Evolutionary conservation across 352 stramenopile genomes (phyloP).

Genomic region (Discostella stelligera): DNA sequence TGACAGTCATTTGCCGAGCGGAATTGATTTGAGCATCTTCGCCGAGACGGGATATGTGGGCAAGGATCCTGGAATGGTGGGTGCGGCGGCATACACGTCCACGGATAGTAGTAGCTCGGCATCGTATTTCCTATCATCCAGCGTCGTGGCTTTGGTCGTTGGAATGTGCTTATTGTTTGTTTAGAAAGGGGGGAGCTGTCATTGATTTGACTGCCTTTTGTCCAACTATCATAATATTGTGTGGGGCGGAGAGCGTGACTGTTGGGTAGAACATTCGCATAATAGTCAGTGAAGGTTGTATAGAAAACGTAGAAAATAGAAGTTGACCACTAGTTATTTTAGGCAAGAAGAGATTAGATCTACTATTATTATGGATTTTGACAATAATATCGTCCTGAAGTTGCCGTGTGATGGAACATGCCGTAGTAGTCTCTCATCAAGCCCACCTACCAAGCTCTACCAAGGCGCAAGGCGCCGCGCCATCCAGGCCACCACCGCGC

Average conservation of each 20-base stretch:
- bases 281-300: neutral
- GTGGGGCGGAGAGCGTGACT: neutral
- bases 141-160: neutral
- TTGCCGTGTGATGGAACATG: no score
- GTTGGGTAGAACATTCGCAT: neutral
- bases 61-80: constrained; percentile 15
- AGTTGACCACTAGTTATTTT: neutral
- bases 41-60: constrained; percentile 29
- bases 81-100: constrained; percentile 1
- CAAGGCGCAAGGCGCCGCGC: no score
- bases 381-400: neutral
- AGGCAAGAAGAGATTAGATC: neutral
- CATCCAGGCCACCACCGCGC: no score
- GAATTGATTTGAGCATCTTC: constrained; percentile 34
- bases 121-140: constrained; percentile 1
- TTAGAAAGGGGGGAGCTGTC: neutral
- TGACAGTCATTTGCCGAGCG: constrained; percentile 18
- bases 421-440: no score
- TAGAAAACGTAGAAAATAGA: neutral
- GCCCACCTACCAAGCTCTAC: no score
- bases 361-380: neutral
- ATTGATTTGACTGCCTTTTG: neutral
- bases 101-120: neutral
- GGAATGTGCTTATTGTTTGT: neutral
- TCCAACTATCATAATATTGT: neutral